Percentiles rank a stretch among this genome's conserved stretches.
phyloP scores from a whole-genome alignment of 2,329 filamentous ascomycete genomes.

The Plenodomus lindquistii region DNA sequence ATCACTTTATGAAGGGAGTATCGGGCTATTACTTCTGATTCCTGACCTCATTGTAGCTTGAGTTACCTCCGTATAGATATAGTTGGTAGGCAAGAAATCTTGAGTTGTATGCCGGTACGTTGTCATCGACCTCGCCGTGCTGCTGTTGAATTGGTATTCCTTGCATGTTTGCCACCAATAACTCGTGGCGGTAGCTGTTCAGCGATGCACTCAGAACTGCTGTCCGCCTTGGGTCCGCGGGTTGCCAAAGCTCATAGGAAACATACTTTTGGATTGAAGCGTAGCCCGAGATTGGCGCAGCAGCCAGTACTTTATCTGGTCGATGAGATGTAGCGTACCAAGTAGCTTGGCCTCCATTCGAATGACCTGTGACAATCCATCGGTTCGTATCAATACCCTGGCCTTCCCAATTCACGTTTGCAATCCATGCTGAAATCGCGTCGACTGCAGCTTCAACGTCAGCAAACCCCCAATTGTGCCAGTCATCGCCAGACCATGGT shows the following conservation, averaged over 20 bases:
- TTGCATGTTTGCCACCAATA: conserved; percentile 56
- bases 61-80: conserved; percentile 47
- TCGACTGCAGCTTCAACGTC: conserved; percentile 59
- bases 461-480: conserved; percentile 62
- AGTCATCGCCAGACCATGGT: conserved; percentile 64
- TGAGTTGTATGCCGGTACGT: conserved; percentile 63
- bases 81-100: conserved; percentile 57
- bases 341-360: conserved; percentile 63
- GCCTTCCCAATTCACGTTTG: conserved; percentile 53
- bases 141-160: conserved; percentile 61
- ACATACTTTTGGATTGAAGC: conserved; percentile 64
- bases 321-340: conserved; percentile 61
- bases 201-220: conserved; percentile 54
- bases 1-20: background rate
- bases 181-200: conserved; percentile 59
- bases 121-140: conserved; percentile 61
- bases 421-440: conserved; percentile 57
- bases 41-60: conserved; percentile 55
- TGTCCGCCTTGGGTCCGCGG: conserved; percentile 55
- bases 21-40: conserved; percentile 44
- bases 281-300: conserved; percentile 62
- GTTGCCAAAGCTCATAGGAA: conserved; percentile 60
- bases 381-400: conserved; percentile 49
- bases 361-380: conserved; percentile 62
- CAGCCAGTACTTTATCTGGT: conserved; percentile 61